Conservation (phyloP, 441 rosid genomes). For the Populus tomentosa region DNA sequence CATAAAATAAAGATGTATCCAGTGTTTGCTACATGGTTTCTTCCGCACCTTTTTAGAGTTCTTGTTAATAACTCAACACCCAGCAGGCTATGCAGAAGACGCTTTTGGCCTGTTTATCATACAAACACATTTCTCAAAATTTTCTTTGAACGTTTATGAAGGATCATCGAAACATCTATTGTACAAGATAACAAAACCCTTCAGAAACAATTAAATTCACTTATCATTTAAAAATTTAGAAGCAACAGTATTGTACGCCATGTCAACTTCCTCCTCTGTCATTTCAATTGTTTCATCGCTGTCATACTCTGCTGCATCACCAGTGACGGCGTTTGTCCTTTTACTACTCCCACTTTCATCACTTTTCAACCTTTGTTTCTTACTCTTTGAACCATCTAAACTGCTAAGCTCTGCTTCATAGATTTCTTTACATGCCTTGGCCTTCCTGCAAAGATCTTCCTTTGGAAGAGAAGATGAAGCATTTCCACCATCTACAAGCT, state of each 20-base stretch:
- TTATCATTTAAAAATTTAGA: slow-evolving; percentile 26
- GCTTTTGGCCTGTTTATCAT: too few relatives aligned
- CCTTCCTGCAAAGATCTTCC: slow-evolving; percentile 51
- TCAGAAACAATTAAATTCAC: not conserved
- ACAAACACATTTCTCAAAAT: too few relatives aligned
- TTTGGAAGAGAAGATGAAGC: slow-evolving; percentile 31
- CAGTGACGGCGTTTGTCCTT: slow-evolving; percentile 15
- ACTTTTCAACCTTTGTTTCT: slow-evolving; percentile 23
- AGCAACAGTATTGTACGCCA: slow-evolving; percentile 43
- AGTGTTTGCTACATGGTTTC: too few relatives aligned
- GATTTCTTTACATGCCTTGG: slow-evolving; percentile 52
- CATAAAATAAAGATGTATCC: too few relatives aligned
- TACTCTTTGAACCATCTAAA: slow-evolving; percentile 9
- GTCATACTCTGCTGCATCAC: slow-evolving; percentile 42
- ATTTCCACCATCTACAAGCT: slow-evolving; percentile 35
- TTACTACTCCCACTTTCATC: slow-evolving; percentile 15
- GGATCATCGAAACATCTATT: not conserved
- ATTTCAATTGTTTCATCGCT: slow-evolving; percentile 89
- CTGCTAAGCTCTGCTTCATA: slow-evolving; percentile 54
- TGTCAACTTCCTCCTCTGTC: slow-evolving; percentile 86
- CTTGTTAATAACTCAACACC: too few relatives aligned
- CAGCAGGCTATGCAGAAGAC: too few relatives aligned
- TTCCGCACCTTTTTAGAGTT: too few relatives aligned
- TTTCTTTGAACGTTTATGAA: not conserved
- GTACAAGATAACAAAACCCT: not conserved